Base-by-base conservation (phyloP, 1,284 basidiomycete genomes). In the Sphagnurus paluster region DNA sequence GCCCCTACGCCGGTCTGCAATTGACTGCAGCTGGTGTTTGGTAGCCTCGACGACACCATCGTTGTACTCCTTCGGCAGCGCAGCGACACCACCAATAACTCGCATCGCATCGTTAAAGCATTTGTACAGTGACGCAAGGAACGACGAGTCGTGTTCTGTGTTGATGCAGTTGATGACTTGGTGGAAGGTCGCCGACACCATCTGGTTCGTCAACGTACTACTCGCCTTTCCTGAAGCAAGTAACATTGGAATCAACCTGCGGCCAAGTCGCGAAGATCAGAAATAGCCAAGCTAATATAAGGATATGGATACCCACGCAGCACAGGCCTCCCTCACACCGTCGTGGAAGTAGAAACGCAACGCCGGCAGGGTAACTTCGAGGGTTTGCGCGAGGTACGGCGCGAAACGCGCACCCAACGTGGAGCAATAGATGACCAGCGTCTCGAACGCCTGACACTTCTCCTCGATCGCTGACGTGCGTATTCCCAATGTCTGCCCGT, bases 361-460 rank as follows among this genome's bases (percentile, higher is more conserved):
- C 0, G 79, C 80, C 0, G 85, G 87, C 2, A 93, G 64, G 2
- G 84, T 79, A 14, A 92, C 74, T 59, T 88, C 83, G 26, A 93
- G 76, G 8, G 76, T 77, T 57, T 84, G 82, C 7, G 76, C 62
- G 1, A 93, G 69, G 57, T 86, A 93, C 0, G 87, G 89, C 0
- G 81, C 84, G 57, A 91, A 91, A 2, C 75, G 73, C 1, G 75
- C 71, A 0, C 79, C 77, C 6, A 93, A 75, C 6, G 86, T 83
- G 29, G 80, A 83, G 50, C 82, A 86, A 58, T 92, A 90, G 14
- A 89, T 84, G 4, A 91, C 80, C 11, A 94, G 74, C 26, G 87
- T 90, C 55, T 90, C 87, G 55, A 92, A 91, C 2, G 90, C 90
- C 56, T 90, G 84, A 46, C 89, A 88, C 63, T 93, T 93, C 56